phyloP scores from a whole-genome alignment of 1,284 basidiomycete species.

The Cronartium ribicola region DNA sequence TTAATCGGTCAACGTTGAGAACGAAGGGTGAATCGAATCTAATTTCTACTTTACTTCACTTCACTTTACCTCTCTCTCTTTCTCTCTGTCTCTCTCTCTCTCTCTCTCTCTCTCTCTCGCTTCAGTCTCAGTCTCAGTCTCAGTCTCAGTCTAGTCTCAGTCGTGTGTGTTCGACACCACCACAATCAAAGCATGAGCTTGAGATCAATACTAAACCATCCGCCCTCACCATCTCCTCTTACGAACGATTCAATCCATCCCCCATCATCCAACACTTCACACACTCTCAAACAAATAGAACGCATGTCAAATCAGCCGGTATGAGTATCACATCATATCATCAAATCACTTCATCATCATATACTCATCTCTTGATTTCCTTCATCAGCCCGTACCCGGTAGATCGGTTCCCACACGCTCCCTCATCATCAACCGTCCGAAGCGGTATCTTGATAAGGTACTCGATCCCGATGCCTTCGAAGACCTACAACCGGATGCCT shows the following conservation, averaged over 20 bases:
- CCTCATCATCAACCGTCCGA: constrained; percentile 1
- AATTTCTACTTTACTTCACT: too few relatives aligned
- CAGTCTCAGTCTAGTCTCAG: too few relatives aligned
- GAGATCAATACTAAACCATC: constrained; percentile 40
- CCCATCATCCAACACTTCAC: neutral
- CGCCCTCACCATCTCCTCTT: constrained; percentile 27
- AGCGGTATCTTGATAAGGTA: constrained; percentile 37
- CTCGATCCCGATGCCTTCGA: constrained; percentile 24
- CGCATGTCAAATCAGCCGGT: neutral
- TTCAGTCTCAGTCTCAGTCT: too few relatives aligned
- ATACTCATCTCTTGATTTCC: neutral
- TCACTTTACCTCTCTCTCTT: too few relatives aligned
- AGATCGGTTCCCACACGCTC: neutral
- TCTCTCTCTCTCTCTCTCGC: too few relatives aligned
- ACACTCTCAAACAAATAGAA: neutral
- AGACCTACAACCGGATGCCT: constrained; percentile 18
- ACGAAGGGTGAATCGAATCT: too few relatives aligned
- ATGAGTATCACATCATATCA: neutral
- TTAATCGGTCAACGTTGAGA: too few relatives aligned
- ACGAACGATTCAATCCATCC: constrained; percentile 4
- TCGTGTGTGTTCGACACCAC: too few relatives aligned
- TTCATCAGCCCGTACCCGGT: constrained; percentile 12
- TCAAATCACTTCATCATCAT: neutral
- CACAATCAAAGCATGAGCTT: constrained; percentile 23
- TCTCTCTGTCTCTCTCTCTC: too few relatives aligned